These are phyloP conservation scores for Casuarina equisetifolia DNA, from an alignment of 306 rosid genomes.

Conservation along the genomic window DNA sequence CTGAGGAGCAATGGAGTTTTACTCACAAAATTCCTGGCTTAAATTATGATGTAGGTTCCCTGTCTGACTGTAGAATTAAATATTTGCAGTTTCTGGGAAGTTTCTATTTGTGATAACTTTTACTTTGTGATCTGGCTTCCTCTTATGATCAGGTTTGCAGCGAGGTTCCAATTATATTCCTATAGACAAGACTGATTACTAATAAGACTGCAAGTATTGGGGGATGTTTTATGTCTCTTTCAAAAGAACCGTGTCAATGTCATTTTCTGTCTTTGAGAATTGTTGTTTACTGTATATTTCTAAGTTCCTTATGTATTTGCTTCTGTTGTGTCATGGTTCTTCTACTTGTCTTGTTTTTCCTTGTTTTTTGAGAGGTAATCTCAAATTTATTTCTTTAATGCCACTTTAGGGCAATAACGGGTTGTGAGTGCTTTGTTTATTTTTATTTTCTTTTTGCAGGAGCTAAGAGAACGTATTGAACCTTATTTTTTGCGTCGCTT, in stretches of 20 bases:
- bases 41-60: neutral
- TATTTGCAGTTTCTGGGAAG: neutral
- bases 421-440: neutral
- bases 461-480: constrained; percentile 72
- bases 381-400: neutral
- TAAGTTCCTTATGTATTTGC: neutral
- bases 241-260: neutral
- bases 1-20: neutral
- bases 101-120: neutral
- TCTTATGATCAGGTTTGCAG: neutral
- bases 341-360: neutral
- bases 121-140: neutral
- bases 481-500: constrained; percentile 87
- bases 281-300: neutral
- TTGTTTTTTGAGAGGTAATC: constrained; percentile 6
- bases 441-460: constrained; percentile 35
- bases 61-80: neutral
- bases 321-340: neutral
- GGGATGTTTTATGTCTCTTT: neutral
- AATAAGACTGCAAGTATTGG: neutral
- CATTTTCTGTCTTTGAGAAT: neutral
- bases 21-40: neutral
- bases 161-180: neutral
- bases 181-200: neutral
- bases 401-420: neutral